phyloP scores from a whole-genome alignment of 805 yeast genomes.

The Suhomyces sp. region DNA sequence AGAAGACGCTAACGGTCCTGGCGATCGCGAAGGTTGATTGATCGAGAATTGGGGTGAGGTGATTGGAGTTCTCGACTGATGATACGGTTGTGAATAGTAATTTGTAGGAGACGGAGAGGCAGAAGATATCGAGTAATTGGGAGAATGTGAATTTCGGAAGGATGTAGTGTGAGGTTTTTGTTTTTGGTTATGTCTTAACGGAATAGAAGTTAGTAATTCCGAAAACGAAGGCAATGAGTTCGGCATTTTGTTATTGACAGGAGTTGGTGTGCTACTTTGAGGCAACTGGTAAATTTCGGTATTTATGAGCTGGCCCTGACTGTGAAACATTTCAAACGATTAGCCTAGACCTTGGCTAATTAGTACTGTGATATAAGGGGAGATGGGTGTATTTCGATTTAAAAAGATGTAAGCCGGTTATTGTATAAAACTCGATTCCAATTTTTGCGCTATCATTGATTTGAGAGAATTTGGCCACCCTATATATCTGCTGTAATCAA shows the following conservation, averaged over 20 bases:
- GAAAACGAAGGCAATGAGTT: constrained; percentile 30
- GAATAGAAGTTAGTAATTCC: constrained; percentile 32
- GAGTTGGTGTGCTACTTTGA: neutral
- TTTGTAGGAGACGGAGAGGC: constrained; percentile 2
- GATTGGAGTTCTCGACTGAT: neutral
- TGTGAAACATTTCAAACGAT: constrained; percentile 1
- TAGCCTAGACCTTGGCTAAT: neutral
- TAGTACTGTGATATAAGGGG: neutral
- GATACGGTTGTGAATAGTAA: neutral
- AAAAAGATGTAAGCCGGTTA: neutral
- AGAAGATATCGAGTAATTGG: neutral
- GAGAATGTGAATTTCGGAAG: neutral
- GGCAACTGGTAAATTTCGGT: neutral
- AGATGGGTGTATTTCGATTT: neutral
- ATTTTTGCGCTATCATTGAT: neutral
- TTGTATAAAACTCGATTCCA: neutral
- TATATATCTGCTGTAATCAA: neutral
- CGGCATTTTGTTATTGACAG: constrained; percentile 3
- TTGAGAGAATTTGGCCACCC: neutral
- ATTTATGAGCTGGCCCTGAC: neutral
- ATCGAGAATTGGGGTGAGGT: neutral
- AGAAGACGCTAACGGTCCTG: neutral
- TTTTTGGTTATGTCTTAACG: constrained; percentile 9
- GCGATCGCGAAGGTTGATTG: neutral
- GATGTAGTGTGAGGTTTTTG: neutral